Conservation (phyloP, 2,329 filamentous ascomycete species). For the Epicoccum nigrum region DNA sequence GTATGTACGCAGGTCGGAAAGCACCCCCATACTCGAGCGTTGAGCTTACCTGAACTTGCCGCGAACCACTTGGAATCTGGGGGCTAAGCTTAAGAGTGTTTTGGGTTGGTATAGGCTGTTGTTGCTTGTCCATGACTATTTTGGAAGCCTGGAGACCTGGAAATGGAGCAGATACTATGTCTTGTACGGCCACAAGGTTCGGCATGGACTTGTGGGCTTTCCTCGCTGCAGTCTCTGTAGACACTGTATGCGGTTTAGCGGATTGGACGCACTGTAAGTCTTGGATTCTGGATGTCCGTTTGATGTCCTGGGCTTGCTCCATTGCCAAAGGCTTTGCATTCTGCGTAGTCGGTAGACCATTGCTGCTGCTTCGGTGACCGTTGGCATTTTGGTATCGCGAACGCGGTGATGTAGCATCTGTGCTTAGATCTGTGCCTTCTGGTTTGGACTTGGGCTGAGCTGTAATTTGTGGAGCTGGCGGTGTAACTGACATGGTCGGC, state of each 20-base stretch:
- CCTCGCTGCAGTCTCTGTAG: background rate
- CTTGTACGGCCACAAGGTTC: conserved; percentile 5
- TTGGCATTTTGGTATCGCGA: conserved; percentile 24
- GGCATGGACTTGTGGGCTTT: conserved; percentile 20
- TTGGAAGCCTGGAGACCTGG: too few relatives aligned
- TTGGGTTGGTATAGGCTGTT: too few relatives aligned
- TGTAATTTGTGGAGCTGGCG: conserved; percentile 17
- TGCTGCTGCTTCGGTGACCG: conserved; percentile 5
- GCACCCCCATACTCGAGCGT: conserved; percentile 8
- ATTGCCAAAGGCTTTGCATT: background rate
- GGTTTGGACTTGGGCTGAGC: background rate
- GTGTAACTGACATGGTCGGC: conserved; percentile 29
- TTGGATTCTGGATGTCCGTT: background rate
- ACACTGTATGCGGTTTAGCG: conserved; percentile 2
- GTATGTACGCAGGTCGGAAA: background rate
- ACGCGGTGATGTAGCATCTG: conserved; percentile 10
- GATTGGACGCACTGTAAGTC: conserved; percentile 2
- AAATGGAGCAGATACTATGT: background rate
- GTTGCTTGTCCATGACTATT: too few relatives aligned
- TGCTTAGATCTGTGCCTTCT: background rate
- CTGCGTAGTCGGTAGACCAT: background rate
- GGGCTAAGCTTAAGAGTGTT: background rate
- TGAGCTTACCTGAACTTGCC: conserved; percentile 10
- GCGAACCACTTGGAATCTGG: background rate
- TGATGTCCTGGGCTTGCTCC: background rate